phyloP scores from a whole-genome alignment of 2,329 filamentous ascomycete species.

The Tolypocladium nubicola region DNA sequence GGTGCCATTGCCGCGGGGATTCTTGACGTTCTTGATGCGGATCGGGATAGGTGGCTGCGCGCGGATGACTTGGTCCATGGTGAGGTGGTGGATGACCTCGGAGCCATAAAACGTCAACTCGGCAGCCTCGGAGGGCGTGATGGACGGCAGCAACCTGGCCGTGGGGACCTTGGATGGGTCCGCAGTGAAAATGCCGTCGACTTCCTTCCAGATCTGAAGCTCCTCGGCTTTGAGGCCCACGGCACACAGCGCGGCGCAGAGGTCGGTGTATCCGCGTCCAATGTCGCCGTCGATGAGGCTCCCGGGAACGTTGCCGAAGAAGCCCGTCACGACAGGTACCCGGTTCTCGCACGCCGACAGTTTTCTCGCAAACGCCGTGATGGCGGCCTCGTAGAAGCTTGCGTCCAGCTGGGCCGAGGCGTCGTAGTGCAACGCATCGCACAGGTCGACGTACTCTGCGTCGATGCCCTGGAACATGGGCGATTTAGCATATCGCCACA shows the following conservation, averaged over 20 bases:
- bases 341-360: slow-evolving; percentile 54
- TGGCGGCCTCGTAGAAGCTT: slow-evolving; percentile 58
- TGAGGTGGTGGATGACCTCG: slow-evolving; percentile 96
- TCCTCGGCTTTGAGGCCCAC: slow-evolving; percentile 82
- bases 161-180: slow-evolving; percentile 90
- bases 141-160: slow-evolving; percentile 75
- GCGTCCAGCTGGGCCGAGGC: slow-evolving; percentile 49
- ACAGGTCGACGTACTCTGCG: slow-evolving; percentile 82
- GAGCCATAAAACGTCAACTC: slow-evolving; percentile 92
- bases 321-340: slow-evolving; percentile 79
- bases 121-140: slow-evolving; percentile 89
- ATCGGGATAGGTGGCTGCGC: slow-evolving; percentile 71
- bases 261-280: slow-evolving; percentile 90
- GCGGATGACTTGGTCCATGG: slow-evolving; percentile 92
- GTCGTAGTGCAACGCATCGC: slow-evolving; percentile 66
- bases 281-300: slow-evolving; percentile 82
- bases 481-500: neutral
- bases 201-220: slow-evolving; percentile 97
- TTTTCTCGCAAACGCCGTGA: slow-evolving; percentile 50
- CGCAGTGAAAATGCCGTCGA: slow-evolving; percentile 81
- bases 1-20: slow-evolving; percentile 67
- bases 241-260: slow-evolving; percentile 85
- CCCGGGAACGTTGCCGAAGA: slow-evolving; percentile 87
- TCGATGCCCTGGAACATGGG: slow-evolving; percentile 51
- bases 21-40: slow-evolving; percentile 88